phyloP scores from a whole-genome alignment of 2,329 filamentous ascomycete genomes.

The Bipolaris sorokiniana region DNA sequence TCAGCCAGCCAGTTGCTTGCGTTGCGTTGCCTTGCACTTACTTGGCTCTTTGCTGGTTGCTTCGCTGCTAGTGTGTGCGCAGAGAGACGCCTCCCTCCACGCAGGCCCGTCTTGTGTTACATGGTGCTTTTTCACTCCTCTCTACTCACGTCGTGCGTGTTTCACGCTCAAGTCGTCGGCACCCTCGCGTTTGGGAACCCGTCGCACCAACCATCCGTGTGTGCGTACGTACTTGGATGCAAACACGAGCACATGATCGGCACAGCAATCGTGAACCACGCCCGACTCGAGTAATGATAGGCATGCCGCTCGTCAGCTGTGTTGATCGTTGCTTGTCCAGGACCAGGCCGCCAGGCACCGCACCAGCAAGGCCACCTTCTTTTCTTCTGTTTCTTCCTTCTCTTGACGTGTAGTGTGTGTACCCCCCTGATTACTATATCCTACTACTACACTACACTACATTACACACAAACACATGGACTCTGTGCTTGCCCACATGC shows the following conservation, averaged over 20 bases:
- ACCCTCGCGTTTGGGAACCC: constrained; percentile 2
- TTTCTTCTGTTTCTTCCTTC: background rate
- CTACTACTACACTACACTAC: background rate
- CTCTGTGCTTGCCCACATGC: background rate
- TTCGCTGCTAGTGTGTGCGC: background rate
- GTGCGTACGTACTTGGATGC: too few relatives aligned
- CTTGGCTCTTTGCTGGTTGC: background rate
- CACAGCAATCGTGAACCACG: constrained; percentile 8
- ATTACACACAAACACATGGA: background rate
- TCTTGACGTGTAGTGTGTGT: background rate
- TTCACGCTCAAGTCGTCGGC: constrained; percentile 2
- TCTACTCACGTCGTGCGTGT: background rate
- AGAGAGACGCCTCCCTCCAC: background rate
- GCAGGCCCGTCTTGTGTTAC: constrained; percentile 20
- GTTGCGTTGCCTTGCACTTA: background rate
- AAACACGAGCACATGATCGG: constrained; percentile 15
- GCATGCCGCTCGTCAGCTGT: background rate
- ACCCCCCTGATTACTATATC: background rate
- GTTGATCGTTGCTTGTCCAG: constrained; percentile 8
- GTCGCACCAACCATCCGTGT: constrained; percentile 7
- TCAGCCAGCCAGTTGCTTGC: background rate
- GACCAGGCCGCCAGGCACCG: background rate
- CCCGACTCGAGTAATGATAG: constrained; percentile 15
- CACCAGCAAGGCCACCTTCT: background rate
- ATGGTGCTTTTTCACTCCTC: constrained; percentile 7